Percentiles rank a stretch among this genome's conserved stretches.
phyloP scores from a whole-genome alignment of 306 rosid species.

The Mucuna pruriens region DNA sequence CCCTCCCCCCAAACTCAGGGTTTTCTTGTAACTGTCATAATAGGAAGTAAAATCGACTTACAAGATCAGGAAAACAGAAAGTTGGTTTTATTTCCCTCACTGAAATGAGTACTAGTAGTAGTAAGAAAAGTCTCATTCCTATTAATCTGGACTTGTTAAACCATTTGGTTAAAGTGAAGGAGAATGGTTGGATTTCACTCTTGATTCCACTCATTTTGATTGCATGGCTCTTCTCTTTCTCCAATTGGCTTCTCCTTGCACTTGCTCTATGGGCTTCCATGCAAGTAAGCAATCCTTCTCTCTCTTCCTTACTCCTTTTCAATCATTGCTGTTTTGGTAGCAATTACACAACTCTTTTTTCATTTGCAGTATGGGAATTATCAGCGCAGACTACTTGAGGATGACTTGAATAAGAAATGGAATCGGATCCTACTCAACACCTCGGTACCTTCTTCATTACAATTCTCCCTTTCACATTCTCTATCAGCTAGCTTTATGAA shows the following conservation, averaged over 20 bases:
- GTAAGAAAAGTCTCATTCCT: slow-evolving; percentile 43
- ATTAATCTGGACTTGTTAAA: slow-evolving; percentile 50
- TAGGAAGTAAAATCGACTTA: not conserved
- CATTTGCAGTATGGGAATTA: slow-evolving; percentile 71
- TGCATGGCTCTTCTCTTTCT: slow-evolving; percentile 78
- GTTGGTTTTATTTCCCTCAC: not conserved
- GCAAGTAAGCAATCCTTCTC: slow-evolving; percentile 53
- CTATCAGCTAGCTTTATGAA: slow-evolving; percentile 21
- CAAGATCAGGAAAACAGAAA: not conserved
- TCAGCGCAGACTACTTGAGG: slow-evolving; percentile 65
- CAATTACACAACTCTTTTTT: not conserved
- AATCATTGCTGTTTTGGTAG: not conserved
- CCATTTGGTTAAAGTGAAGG: slow-evolving; percentile 36
- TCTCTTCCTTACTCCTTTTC: not conserved
- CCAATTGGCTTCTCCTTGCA: slow-evolving; percentile 75
- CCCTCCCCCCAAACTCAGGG: not conserved
- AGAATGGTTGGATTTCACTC: slow-evolving; percentile 55
- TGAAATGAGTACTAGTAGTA: slow-evolving; percentile 24
- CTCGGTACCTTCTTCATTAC: slow-evolving; percentile 56
- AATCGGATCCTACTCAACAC: slow-evolving; percentile 63
- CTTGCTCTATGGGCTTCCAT: slow-evolving; percentile 68
- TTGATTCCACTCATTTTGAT: slow-evolving; percentile 60
- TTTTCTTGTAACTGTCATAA: not conserved
- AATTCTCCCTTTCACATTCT: slow-evolving; percentile 21
- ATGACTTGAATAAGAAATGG: slow-evolving; percentile 89